Percentiles rank a stretch among this genome's conserved stretches.
phyloP scores from a whole-genome alignment of 2,329 filamentous ascomycete genomes.

The Apiospora phragmitis region DNA sequence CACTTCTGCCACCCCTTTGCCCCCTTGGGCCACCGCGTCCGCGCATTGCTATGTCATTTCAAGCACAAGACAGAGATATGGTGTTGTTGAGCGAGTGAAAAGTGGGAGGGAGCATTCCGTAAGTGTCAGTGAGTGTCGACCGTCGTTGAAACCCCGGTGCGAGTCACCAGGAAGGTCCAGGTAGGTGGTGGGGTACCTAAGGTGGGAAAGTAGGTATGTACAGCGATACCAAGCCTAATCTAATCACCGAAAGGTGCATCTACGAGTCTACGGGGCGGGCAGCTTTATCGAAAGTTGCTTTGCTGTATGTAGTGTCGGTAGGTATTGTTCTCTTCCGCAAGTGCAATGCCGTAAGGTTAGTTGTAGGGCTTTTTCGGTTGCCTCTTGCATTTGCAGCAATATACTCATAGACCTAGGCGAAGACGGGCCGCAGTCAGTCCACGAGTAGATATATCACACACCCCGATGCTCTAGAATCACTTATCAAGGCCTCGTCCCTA shows the following conservation, averaged over 20 bases:
- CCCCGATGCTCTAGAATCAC: neutral
- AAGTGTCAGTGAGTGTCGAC: neutral
- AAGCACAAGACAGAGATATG: constrained; percentile 13
- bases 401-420: neutral
- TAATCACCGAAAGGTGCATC: neutral
- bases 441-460: neutral
- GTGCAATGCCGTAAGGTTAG: neutral
- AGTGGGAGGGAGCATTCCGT: neutral
- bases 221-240: neutral
- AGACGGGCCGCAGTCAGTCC: neutral
- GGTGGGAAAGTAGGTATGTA: neutral
- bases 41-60: constrained; percentile 34
- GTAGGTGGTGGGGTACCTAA: neutral
- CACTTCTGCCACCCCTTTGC: constrained; percentile 13
- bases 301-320: neutral
- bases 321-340: neutral
- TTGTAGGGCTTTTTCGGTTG: neutral
- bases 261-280: neutral
- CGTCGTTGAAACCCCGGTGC: neutral
- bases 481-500: neutral
- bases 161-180: neutral
- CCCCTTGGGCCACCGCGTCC: constrained; percentile 30
- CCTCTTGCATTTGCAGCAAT: neutral
- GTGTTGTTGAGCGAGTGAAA: neutral
- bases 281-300: neutral